Evolutionary conservation across 78 protist species (phyloP), one percentile per base, ranked within the genome.

Genomic region (Diacronema lutheri): DNA sequence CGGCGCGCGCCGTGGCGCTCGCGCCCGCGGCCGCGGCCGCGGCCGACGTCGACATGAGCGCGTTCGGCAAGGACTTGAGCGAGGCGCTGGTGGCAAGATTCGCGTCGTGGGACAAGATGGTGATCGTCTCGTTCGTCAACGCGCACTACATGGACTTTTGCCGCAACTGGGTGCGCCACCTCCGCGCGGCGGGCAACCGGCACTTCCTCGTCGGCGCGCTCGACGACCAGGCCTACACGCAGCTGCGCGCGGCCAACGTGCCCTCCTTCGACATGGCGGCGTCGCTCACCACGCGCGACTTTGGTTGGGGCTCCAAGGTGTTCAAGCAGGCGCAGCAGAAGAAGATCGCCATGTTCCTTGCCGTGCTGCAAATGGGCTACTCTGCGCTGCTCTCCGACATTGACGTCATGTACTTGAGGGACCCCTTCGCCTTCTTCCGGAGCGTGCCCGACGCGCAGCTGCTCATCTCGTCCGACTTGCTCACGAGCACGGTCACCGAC

Each of bases 261-360:
- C 76, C 76, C 26, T 1, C 79, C 40, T 71, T 71, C 79, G 79
- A 71, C 38, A 71, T 71, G 79, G 57, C 41, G 25, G 11, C 58
- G 7, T 56, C 50, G 16, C 79, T 71, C 25, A 71, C 79, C 21
- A 71, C 79, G 33, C 50, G 50, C 31, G 79, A 71, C 57, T 71
- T 38, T 35, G 79, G 79, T 38, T 69, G 50, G 57, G 77, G 77
- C 77, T 33, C 76, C 40, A 19, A 68, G 33, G 35, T 4, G n/a
- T 68, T 68, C 50, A 14, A 33, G 29, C 71, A 64, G 71, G 31
- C 29, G 23, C 13, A 33, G 37, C 71, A 23, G 71, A 7, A 33
- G 29, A 71, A 71, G 57, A 23, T 21, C 25, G 57, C 41, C n/a
- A 12, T 71, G 58, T 38, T 71, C 31, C 31, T 71, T 21, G 0